A percentile compares a stretch with the other conserved stretches of the same genome.
phyloP scores from a whole-genome alignment of 1,284 basidiomycete genomes.

The Bondarzewia mesenterica region DNA sequence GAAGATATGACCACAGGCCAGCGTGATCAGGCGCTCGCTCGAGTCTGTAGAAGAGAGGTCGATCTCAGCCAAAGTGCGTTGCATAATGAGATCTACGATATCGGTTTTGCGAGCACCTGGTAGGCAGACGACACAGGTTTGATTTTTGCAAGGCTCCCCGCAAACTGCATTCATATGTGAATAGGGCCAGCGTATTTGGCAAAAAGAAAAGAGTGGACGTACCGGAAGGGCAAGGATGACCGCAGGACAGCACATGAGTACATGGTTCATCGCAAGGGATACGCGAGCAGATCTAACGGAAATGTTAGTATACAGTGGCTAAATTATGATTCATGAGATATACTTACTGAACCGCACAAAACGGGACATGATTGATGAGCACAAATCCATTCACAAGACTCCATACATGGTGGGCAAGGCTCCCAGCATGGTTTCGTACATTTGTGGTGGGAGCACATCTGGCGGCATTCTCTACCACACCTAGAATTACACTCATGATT shows the following conservation, averaged over 20 bases:
- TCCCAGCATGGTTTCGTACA: slow-evolving; percentile 43
- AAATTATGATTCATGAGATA: background rate
- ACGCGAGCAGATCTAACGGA: slow-evolving; percentile 52
- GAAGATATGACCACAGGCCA: slow-evolving; percentile 59
- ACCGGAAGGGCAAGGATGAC: slow-evolving; percentile 66
- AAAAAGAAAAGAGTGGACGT: slow-evolving; percentile 9
- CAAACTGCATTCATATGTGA: slow-evolving; percentile 38
- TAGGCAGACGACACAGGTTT: slow-evolving; percentile 49
- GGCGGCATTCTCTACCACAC: slow-evolving; percentile 45
- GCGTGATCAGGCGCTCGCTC: slow-evolving; percentile 52
- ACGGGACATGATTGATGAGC: slow-evolving; percentile 48
- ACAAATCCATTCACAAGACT: slow-evolving; percentile 57
- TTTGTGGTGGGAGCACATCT: slow-evolving; percentile 43
- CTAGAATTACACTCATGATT: slow-evolving; percentile 39
- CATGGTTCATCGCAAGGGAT: slow-evolving; percentile 61
- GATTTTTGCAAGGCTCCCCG: slow-evolving; percentile 54
- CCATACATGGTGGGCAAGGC: slow-evolving; percentile 58
- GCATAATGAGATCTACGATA: slow-evolving; percentile 54
- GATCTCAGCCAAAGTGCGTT: slow-evolving; percentile 43
- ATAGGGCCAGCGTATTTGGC: slow-evolving; percentile 7
- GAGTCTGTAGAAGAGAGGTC: slow-evolving; percentile 30
- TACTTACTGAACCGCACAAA: slow-evolving; percentile 58
- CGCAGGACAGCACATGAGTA: slow-evolving; percentile 37
- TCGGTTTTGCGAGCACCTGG: slow-evolving; percentile 22
- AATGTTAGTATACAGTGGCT: background rate